Evolutionary conservation across 2,329 filamentous ascomycete genomes (phyloP), one percentile per base, ranked within the genome.

Genomic region (Catunica adiposa): DNA sequence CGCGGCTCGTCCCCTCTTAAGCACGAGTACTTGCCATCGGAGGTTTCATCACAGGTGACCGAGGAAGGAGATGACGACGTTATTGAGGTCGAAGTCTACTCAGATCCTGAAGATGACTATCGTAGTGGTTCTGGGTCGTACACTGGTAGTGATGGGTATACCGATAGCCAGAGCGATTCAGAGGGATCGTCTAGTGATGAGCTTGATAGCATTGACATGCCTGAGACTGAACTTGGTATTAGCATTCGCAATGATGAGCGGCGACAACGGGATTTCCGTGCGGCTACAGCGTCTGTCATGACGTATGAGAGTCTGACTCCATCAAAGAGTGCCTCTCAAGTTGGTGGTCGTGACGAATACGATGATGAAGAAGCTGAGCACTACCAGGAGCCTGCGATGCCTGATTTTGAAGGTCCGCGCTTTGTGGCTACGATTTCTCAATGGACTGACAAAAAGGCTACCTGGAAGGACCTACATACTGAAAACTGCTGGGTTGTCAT

Each of bases 11-110:
- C 92, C 1, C 92, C 92, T 0, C 73, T 98, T 52, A 98, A 98
- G 70, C 90, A 97, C 65, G 90, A 98, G 69, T 98, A 96, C 63
- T 83, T 89, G 60, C 90, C 90, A 14, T 97, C 92, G 1, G 79
- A 82, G 53, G 68, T 73, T 51, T 80, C 77, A 0, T 82, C 79
- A 0, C 44, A 79, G 8, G 42, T 47, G 11, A 34, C 79, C 5
- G 80, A 76, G 4, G 75, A 73, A 23, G 75, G 75, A 31, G 74
- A 71, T 26, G 72, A 75, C 37, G 17, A 37, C 31, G 15, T 17
- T 29, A 38, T 38, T 52, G 50, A 52, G 23, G 50, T 38, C 11
- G 66, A 71, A 14, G 76, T 75, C 11, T 69, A 70, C n/a, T 74
- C 78, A 40, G 67, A 74, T 17, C 76, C 75, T 4, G 70, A 73